Base-by-base conservation (phyloP, 768 basidiomycete species). In the Tulasnella sp. region DNA sequence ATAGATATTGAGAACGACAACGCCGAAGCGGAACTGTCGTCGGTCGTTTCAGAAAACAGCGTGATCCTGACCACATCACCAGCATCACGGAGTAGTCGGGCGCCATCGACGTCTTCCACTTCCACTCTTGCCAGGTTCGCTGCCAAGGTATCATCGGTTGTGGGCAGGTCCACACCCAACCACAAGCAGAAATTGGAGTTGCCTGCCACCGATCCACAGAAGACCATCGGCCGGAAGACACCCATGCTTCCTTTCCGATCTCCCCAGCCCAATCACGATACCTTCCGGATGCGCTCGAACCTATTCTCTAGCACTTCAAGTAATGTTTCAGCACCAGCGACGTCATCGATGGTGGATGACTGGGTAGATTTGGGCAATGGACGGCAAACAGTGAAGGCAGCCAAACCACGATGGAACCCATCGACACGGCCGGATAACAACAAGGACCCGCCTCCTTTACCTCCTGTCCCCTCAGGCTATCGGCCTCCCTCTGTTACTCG, bases 401-500 rank as follows among this genome's bases (percentile, higher is more conserved):
- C 77, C 44, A 88, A 88, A 80, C 90, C 90, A 79, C 86, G 84
- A 44, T 95, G 94, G 94, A 95, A 95, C 82, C 88, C 91, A 80
- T 95, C 93, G 5, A 94, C 93, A 0, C 93, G 86, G 72, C 85
- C 85, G 40, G 79, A 84, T 10, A 81, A 81, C 55, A 88, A 87
- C 39, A 82, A 88, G 80, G 90, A 88, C 82, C 86, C 85, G 40
- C 84, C 87, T 44, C 86, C 88, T 39, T 86, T 77, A 67, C 78
- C 88, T 72, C 78, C 78, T 18, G 51, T 61, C 18, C 74, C 78
- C 32, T 37, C 37, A 13, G 46, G 67, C 37, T 73, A 39, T 76
- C 77, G 42, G 9, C 67, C 79, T 39, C 79, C 55, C 32, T 74
- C 78, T 42, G 51, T 55, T 55, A 35, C 73, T 67, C 77, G 51